Evolutionary conservation across 768 basidiomycete species (phyloP), one percentile per base, ranked within the genome.

Genomic region (Pleurotus eryngii): DNA sequence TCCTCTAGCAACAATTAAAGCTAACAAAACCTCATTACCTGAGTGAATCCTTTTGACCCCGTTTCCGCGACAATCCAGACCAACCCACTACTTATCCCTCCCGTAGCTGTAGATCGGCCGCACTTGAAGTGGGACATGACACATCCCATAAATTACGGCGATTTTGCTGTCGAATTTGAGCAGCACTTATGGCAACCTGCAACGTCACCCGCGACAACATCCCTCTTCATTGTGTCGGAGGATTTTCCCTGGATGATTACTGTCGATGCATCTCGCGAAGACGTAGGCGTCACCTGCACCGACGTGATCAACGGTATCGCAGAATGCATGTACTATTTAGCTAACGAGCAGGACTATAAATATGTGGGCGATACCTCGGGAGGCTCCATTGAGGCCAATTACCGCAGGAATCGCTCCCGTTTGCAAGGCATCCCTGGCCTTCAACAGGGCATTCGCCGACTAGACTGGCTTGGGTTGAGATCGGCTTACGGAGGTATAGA

Each of bases 241-340:
- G 49, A 50, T 20, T 50, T 50, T 30, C 49, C 49, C 8, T 50
- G 49, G 49, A 50, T 50, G 27, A 50, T 50, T 27, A 50, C 49
- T 12, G 49, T 30, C n/a, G 37, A 24, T 15, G 49, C 49, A n/a
- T 50, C 49, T 11, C 26, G 30, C 20, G 11, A 7, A 15, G 49
- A 48, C 46, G 14, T 50, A 50, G 49, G 49, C 15, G 49, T 50
- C 15, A 50, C 49, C 14, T 50, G 49, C 49, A 27, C 27, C 11
- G 49, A 50, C 17, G 49, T 50, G 20, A 35, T 50, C 49, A 50
- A 50, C 27, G 49, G 26, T 26, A 50, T 50, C 30, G 12, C 49
- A n/a, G 49, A 50, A 50, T 50, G 49, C 30, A 50, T 50, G 49
- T 35, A 50, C 14, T 15, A 14, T 35, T 38, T 50, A 14, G 49